Evolutionary conservation across 345 rosid species (phyloP).

Genomic region (Crucihimalaya himalaica): DNA sequence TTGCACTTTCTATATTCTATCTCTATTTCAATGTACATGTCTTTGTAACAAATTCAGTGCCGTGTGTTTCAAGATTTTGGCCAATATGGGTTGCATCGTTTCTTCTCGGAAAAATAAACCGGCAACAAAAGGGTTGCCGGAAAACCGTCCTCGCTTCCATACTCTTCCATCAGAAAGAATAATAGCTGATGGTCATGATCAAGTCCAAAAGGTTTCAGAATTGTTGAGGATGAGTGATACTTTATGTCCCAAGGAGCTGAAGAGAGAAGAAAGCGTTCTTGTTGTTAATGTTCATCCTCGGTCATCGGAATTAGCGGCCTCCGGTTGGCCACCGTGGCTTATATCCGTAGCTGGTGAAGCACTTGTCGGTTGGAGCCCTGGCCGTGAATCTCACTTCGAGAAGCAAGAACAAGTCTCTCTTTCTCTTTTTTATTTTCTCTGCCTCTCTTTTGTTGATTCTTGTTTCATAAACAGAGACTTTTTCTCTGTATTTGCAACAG

Average conservation of each 20-base stretch:
- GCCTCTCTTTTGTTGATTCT: constrained; percentile 2
- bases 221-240: constrained; percentile 8
- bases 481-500: constrained; percentile 48
- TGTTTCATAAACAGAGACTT: neutral
- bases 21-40: neutral
- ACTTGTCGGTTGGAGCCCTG: constrained; percentile 81
- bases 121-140: constrained; percentile 13
- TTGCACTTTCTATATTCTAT: constrained; percentile 32
- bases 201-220: neutral
- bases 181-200: neutral
- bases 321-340: constrained; percentile 98
- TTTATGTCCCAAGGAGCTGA: constrained; percentile 29
- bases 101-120: constrained; percentile 29
- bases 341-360: constrained; percentile 77
- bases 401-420: constrained; percentile 66
- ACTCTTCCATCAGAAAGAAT: constrained; percentile 18
- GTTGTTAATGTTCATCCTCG: constrained; percentile 31
- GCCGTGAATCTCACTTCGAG: constrained; percentile 67
- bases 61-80: constrained; percentile 24
- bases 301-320: constrained; percentile 30
- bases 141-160: constrained; percentile 7
- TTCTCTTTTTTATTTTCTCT: neutral
- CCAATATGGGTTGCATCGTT: constrained; percentile 30
- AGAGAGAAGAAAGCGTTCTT: constrained; percentile 33
- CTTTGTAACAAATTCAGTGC: constrained; percentile 4